These are phyloP conservation scores for Calophaca sinica DNA, from an alignment of 306 rosid species.

Conservation along the genomic window DNA sequence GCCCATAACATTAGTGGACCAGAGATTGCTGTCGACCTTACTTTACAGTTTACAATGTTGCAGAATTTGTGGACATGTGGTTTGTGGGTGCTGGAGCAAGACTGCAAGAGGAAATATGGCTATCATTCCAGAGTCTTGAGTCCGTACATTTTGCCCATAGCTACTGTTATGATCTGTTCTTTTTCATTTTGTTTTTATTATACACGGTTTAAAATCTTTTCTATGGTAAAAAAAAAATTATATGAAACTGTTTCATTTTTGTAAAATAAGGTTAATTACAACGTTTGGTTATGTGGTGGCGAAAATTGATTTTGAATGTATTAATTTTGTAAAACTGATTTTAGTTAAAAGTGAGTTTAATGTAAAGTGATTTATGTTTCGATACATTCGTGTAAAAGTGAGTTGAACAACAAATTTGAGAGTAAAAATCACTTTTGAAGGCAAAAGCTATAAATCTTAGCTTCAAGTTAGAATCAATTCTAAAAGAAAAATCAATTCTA, in stretches of 20 bases:
- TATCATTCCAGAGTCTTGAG: neutral
- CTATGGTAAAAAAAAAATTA: too few species aligned
- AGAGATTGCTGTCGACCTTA: neutral
- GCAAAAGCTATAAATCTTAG: too few species aligned
- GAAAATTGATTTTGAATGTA: too few species aligned
- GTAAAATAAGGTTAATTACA: neutral
- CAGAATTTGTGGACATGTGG: slow-evolving; percentile 4
- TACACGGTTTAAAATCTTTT: neutral
- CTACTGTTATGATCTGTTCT: neutral
- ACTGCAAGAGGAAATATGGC: neutral
- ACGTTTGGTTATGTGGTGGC: too few species aligned
- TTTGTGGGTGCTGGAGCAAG: neutral
- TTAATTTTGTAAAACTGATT: too few species aligned
- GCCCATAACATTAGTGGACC: slow-evolving; percentile 45
- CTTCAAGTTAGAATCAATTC: too few species aligned
- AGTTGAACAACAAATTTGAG: too few species aligned
- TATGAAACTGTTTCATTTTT: neutral
- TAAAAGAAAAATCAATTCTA: too few species aligned
- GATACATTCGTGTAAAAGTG: too few species aligned
- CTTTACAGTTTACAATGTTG: slow-evolving; percentile 44
- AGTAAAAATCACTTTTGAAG: too few species aligned
- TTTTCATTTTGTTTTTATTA: neutral
- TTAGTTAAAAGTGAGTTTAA: too few species aligned
- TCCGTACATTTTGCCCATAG: neutral
- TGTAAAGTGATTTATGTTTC: too few species aligned